Conservation (phyloP, 2,329 filamentous ascomycete genomes). For the Endothia cerciana region DNA sequence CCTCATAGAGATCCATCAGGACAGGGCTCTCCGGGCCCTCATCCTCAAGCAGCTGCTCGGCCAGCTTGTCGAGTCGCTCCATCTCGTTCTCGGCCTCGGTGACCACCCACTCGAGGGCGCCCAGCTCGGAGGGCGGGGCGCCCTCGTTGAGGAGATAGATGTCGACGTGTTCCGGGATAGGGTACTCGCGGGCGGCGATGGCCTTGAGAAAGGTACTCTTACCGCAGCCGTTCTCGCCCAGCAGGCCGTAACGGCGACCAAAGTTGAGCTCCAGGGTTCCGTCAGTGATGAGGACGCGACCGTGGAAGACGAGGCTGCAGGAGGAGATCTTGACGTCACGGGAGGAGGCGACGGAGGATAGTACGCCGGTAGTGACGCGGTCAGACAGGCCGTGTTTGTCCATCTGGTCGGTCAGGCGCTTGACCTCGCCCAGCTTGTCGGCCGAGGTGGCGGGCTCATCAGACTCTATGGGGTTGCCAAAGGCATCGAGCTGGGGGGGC, state of each 20-base stretch:
- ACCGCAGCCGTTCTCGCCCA: slow-evolving; percentile 99
- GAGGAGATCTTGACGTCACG: slow-evolving; percentile 98
- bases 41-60: slow-evolving; percentile 88
- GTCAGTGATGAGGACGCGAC: slow-evolving; percentile 92
- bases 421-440: slow-evolving; percentile 78
- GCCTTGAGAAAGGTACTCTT: slow-evolving; percentile 98
- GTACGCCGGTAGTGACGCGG: slow-evolving; percentile 95
- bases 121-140: slow-evolving; percentile 83
- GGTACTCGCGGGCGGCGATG: slow-evolving; percentile 91
- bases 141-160: slow-evolving; percentile 98
- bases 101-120: slow-evolving; percentile 97
- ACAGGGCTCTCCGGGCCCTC: slow-evolving; percentile 90
- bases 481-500: slow-evolving; percentile 56
- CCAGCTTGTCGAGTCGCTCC: slow-evolving; percentile 83
- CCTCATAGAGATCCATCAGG: slow-evolving; percentile 94
- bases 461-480: slow-evolving; percentile 58
- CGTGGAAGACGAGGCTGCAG: slow-evolving; percentile 93
- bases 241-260: slow-evolving; percentile 88
- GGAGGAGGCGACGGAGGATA: slow-evolving; percentile 81
- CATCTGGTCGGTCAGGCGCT: slow-evolving; percentile 88
- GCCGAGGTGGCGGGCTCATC: slow-evolving; percentile 71
- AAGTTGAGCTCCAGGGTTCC: slow-evolving; percentile 91
- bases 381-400: slow-evolving; percentile 96
- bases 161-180: slow-evolving; percentile 94
- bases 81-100: slow-evolving; percentile 92